A percentile compares a stretch with the other conserved stretches of the same genome.
phyloP scores from a whole-genome alignment of 257 asterid species.

The Solanum dulcamara region DNA sequence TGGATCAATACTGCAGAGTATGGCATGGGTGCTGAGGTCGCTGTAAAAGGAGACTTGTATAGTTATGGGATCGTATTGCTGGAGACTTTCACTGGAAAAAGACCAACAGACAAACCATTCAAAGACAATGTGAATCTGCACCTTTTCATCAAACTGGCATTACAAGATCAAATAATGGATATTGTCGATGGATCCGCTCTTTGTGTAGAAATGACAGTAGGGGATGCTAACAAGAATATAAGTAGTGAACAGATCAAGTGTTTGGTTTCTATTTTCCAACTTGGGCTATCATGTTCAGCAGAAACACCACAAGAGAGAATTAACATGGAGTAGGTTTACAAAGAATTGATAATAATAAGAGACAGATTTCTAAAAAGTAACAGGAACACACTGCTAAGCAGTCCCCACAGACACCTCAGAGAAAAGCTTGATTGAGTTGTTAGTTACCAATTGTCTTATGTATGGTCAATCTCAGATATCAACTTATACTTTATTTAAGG shows the following conservation, averaged over 20 bases:
- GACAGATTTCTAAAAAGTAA: background rate
- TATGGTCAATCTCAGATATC: background rate
- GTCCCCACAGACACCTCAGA: background rate
- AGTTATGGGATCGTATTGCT: conserved; percentile 21
- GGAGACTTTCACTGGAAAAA: conserved; percentile 26
- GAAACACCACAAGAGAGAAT: conserved; percentile 18
- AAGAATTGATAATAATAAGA: conserved; percentile 6
- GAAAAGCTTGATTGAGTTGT: background rate
- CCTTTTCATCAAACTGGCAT: conserved; percentile 10
- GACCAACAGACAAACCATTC: conserved; percentile 14
- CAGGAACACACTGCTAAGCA: background rate
- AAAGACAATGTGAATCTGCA: conserved; percentile 14
- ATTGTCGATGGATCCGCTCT: conserved; percentile 9
- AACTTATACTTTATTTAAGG: background rate
- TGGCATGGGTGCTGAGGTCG: background rate
- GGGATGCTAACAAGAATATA: conserved; percentile 5
- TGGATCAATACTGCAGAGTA: background rate
- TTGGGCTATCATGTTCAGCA: conserved; percentile 23
- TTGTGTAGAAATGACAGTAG: conserved; percentile 13
- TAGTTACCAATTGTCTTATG: background rate
- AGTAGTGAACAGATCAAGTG: conserved; percentile 2
- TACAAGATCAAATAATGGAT: conserved; percentile 11
- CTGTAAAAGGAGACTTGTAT: background rate
- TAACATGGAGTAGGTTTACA: conserved; percentile 14
- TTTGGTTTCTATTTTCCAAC: conserved; percentile 12